Base-by-base conservation (phyloP, 306 rosid genomes). In the Cicer cuneatum region DNA sequence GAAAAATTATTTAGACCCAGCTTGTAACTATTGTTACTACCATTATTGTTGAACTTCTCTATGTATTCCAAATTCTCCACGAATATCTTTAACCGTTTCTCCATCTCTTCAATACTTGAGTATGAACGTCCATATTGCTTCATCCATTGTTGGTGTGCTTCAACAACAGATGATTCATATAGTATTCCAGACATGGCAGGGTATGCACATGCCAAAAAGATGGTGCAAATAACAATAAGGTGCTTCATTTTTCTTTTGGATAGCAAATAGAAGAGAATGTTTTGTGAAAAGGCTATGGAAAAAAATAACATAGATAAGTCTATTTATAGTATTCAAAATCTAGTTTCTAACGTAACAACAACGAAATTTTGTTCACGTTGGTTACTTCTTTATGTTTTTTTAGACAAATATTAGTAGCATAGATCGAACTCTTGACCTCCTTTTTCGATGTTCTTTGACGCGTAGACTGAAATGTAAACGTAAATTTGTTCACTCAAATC, bases 1-100 rank as follows among this genome's bases (percentile, higher is more conserved):
- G 89, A 72, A 69, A 47, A 85, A 13, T 24, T 46, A 46, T 87
- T 87, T 46, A 77, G 21, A 1, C 74, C 79, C n/a, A 84, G 51
- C 51, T 61, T 76, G 75, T 83, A 89, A 5, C 78, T 69, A 57
- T 19, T 63, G 33, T 89, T 79, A 35, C 41, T 67, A 5, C n/a
- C 80, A 5, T 24, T 81, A 66, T 86, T 84, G 69, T 86, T 84
- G 71, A 56, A 71, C 5, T 75, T 59, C 39, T 86, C 88, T 0
- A 85, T 79, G 66, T 33, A 79, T 29, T 78, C 59, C 21, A 65
- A 72, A 66, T 83, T 86, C 35, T 72, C 68, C 46, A 0, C 49
- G 59, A 83, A 83, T 58, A 83, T 71, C 18, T 21, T 3, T 14
- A 81, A 71, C 7, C 88, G 83, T 53, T 51, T 79, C 49, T 71